Evolutionary conservation across 2,329 filamentous ascomycete species (phyloP).

Genomic region (Penicillium sp.): DNA sequence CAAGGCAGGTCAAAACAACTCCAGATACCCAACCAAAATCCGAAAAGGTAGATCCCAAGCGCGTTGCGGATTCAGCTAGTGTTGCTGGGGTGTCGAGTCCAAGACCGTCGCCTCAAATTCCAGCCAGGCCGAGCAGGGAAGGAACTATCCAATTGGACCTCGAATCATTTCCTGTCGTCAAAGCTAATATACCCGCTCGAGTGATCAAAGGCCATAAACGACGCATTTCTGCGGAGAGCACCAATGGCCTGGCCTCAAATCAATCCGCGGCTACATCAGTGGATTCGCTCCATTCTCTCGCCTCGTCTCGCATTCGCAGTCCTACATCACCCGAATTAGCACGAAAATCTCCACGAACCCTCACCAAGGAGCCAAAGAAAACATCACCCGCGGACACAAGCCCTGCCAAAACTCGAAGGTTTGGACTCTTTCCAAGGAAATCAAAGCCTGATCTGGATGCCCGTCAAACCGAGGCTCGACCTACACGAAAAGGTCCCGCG

Average conservation of each 20-base stretch:
- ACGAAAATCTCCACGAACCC: constrained; percentile 43
- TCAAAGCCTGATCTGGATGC: constrained; percentile 66
- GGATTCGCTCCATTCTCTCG: constrained; percentile 45
- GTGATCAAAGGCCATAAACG: constrained; percentile 56
- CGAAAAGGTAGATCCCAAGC: not conserved
- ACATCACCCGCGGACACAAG: constrained; percentile 33
- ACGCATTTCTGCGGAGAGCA: constrained; percentile 54
- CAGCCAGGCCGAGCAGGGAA: constrained; percentile 69
- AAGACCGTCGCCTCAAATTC: constrained; percentile 48
- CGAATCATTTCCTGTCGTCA: constrained; percentile 58
- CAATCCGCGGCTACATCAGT: constrained; percentile 41
- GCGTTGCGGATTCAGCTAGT: not conserved
- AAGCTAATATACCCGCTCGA: constrained; percentile 59
- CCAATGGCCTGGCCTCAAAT: constrained; percentile 38
- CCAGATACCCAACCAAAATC: constrained; percentile 18
- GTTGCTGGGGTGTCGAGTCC: constrained; percentile 19
- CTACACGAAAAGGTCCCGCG: constrained; percentile 73
- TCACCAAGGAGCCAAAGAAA: constrained; percentile 35
- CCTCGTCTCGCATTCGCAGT: constrained; percentile 38
- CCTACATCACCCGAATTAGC: constrained; percentile 37
- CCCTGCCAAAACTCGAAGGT: constrained; percentile 60
- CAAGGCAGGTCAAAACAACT: constrained; percentile 44
- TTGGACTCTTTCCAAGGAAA: constrained; percentile 77
- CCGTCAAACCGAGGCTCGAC: constrained; percentile 57
- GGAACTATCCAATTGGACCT: constrained; percentile 67